Conservation (phyloP, 139 green algal genomes). For the Microglena sp. region DNA sequence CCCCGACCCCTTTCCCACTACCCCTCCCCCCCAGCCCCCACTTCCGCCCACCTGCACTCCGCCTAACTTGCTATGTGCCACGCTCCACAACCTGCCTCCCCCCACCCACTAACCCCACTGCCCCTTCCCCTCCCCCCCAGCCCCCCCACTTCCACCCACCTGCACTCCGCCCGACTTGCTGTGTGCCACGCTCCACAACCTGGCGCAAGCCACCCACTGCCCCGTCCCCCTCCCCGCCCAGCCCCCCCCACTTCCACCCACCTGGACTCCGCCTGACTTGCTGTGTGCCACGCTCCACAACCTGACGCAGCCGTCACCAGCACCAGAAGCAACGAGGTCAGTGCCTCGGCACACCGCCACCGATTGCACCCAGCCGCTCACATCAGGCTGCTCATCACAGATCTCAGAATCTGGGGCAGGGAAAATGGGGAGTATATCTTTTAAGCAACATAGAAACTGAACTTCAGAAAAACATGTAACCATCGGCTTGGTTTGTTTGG, state of each 20-base stretch:
- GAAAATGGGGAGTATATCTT: too few species aligned
- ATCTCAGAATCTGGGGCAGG: background rate
- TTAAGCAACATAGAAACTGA: too few species aligned
- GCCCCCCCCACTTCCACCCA: background rate
- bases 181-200: conserved; percentile 65
- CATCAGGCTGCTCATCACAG: conserved; percentile 6
- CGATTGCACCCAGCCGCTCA: conserved; percentile 62
- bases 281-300: conserved; percentile 61
- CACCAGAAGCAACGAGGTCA: conserved; percentile 72
- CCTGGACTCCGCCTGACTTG: conserved; percentile 15
- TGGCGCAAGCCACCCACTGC: too few species aligned
- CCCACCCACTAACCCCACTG: background rate
- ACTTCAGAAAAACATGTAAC: too few species aligned
- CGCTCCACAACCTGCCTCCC: too few species aligned
- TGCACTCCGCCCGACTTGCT: conserved; percentile 19
- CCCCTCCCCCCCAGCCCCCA: too few species aligned
- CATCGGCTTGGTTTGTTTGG: conserved; percentile 3
- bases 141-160: too few species aligned
- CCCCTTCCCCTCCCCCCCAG: too few species aligned
- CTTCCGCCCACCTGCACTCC: too few species aligned
- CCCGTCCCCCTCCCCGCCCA: background rate
- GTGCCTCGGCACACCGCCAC: conserved; percentile 56
- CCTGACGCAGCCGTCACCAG: conserved; percentile 75
- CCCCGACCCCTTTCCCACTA: too few species aligned
- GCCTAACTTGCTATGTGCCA: too few species aligned